These are phyloP conservation scores for Leishmania amazonensis DNA, from an alignment of 208 protist species.

Conservation along the genomic window DNA sequence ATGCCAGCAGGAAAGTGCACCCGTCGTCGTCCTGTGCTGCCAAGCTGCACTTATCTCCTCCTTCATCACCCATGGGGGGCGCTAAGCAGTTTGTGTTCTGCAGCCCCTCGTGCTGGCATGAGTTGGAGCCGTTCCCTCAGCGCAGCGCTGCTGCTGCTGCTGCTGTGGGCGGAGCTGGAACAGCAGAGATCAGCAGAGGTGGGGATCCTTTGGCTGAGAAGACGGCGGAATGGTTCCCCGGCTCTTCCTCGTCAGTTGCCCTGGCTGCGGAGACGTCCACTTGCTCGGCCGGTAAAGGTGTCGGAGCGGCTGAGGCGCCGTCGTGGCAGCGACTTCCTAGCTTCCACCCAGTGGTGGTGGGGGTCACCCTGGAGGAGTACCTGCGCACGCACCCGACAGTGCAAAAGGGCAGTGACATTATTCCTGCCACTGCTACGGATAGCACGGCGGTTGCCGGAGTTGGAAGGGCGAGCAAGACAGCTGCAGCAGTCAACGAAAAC, in stretches of 20 bases:
- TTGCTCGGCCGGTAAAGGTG: neutral
- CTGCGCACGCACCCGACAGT: constrained; percentile 6
- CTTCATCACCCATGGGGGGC: constrained; percentile 10
- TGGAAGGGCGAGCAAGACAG: neutral
- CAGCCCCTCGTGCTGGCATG: constrained; percentile 28
- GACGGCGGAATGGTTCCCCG: neutral
- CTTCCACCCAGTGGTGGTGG: constrained; percentile 19
- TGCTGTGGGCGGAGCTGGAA: neutral
- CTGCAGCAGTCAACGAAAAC: neutral
- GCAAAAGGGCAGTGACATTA: neutral
- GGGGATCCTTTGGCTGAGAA: neutral
- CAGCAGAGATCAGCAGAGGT: neutral
- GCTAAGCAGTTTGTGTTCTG: constrained; percentile 17
- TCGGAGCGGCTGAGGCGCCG: neutral
- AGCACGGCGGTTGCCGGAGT: no score
- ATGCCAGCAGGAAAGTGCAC: neutral
- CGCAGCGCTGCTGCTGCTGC: constrained; percentile 2
- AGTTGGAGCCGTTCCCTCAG: constrained; percentile 18
- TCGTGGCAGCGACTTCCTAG: neutral
- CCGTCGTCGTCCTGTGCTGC: neutral
- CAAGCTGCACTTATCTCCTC: neutral
- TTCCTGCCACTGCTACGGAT: neutral
- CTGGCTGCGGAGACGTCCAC: neutral
- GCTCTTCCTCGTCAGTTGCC: neutral
- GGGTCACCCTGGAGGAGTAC: constrained; percentile 18